Percentiles rank a stretch among this genome's conserved stretches.
These are phyloP conservation scores for Blattamonas nauphoetae DNA, from an alignment of 78 protist genomes.

Conservation along the genomic window DNA sequence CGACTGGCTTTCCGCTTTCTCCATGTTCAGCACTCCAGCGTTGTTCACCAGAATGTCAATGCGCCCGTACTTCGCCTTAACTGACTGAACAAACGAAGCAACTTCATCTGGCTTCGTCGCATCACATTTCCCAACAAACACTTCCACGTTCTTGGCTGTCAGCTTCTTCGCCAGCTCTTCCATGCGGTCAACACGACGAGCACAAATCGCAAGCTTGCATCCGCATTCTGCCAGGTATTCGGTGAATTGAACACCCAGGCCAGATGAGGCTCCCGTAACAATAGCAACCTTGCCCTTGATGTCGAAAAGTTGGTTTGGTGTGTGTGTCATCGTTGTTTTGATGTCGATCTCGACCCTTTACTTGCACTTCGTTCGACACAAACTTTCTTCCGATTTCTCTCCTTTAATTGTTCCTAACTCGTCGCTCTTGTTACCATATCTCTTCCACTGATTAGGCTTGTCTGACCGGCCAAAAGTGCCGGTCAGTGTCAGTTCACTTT, in stretches of 20 bases:
- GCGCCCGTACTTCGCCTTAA: constrained; percentile 5
- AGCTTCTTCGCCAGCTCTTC: background rate
- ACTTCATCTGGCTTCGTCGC: background rate
- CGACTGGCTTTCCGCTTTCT: background rate
- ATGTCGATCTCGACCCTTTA: no score
- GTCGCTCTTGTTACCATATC: no score
- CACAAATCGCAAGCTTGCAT: background rate
- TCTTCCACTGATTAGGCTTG: no score
- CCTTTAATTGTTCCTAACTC: no score
- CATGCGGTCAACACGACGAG: background rate
- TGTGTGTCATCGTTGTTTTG: no score
- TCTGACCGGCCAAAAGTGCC: no score
- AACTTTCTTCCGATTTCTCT: no score
- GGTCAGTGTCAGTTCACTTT: no score
- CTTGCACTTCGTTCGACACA: no score
- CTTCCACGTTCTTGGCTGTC: background rate
- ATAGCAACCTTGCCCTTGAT: background rate
- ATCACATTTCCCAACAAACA: background rate
- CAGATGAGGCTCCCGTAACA: constrained; percentile 12
- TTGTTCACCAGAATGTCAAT: background rate
- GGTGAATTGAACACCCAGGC: constrained; percentile 7
- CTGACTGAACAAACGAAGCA: background rate
- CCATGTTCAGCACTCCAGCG: background rate
- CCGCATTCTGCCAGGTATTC: background rate
- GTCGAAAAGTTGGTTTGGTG: no score